These are phyloP conservation scores for Solanum hybrid DNA, from an alignment of 305 asterid species.

Conservation along the genomic window DNA sequence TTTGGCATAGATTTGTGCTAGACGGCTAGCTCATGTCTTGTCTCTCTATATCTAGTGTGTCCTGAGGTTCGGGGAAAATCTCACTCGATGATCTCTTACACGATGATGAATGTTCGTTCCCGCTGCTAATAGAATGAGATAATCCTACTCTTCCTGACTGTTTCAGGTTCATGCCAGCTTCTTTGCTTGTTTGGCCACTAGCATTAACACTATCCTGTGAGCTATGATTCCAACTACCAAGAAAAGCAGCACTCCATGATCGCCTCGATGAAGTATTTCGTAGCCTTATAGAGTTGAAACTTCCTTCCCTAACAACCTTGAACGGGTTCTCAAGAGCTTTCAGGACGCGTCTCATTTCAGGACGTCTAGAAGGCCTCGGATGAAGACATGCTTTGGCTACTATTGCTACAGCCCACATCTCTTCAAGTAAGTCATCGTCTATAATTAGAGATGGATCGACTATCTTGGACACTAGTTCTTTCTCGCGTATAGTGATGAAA, in stretches of 20 bases:
- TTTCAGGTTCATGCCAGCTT: slow-evolving; percentile 26
- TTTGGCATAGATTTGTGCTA: background rate
- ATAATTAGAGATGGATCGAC: slow-evolving; percentile 48
- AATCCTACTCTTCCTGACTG: slow-evolving; percentile 34
- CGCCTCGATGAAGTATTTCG: slow-evolving; percentile 35
- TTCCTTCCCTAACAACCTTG: slow-evolving; percentile 54
- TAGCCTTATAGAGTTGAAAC: slow-evolving; percentile 34
- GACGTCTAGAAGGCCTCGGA: slow-evolving; percentile 53
- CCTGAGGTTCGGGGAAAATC: slow-evolving; percentile 54
- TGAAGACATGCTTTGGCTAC: slow-evolving; percentile 74
- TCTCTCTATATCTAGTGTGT: slow-evolving; percentile 35
- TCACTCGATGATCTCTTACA: slow-evolving; percentile 54
- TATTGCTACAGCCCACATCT: slow-evolving; percentile 68
- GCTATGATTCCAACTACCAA: slow-evolving; percentile 50
- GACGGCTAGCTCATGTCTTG: slow-evolving; percentile 15
- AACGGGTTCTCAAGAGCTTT: slow-evolving; percentile 69
- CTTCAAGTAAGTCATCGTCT: slow-evolving; percentile 64
- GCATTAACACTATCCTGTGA: slow-evolving; percentile 38
- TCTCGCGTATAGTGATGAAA: slow-evolving; percentile 32
- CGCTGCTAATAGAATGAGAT: slow-evolving; percentile 56
- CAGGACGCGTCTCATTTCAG: slow-evolving; percentile 51
- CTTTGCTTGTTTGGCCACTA: slow-evolving; percentile 30
- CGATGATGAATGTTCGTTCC: slow-evolving; percentile 45
- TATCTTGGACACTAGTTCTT: slow-evolving; percentile 39
- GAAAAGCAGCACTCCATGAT: slow-evolving; percentile 52